These are phyloP conservation scores for Penicillium mononematosum DNA, from an alignment of 495 filamentous ascomycete species.

Conservation along the genomic window DNA sequence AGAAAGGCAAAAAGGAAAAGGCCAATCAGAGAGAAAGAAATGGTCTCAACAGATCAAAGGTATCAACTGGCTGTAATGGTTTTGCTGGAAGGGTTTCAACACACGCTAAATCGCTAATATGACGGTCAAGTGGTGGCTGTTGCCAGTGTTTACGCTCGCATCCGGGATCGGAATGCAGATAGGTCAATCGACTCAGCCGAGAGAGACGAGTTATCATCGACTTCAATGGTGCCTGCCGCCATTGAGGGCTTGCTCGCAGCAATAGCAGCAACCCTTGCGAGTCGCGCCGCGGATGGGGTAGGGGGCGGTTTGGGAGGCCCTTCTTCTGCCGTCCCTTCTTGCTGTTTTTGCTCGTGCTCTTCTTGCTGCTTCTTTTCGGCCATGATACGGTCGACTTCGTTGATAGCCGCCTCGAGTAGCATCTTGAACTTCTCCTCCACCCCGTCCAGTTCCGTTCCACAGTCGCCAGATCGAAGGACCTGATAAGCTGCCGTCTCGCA, in stretches of 20 bases:
- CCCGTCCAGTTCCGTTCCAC: constrained; percentile 65
- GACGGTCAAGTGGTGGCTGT: constrained; percentile 5
- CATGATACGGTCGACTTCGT: constrained; percentile 42
- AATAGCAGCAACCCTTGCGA: constrained; percentile 22
- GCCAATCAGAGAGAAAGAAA: constrained; percentile 12
- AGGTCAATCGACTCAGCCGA: constrained; percentile 45
- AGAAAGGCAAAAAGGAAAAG: constrained; percentile 4
- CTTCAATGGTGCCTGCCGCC: constrained; percentile 37
- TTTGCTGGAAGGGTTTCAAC: constrained; percentile 24
- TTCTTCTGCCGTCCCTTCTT: constrained; percentile 21
- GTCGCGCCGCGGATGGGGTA: constrained; percentile 22
- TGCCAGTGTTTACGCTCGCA: constrained; percentile 20
- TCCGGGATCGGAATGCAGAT: constrained; percentile 41
- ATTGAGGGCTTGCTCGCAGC: constrained; percentile 18
- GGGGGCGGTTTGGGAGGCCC: constrained; percentile 19
- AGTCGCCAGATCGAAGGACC: constrained; percentile 80
- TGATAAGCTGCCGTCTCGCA: constrained; percentile 86
- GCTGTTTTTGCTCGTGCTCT: constrained; percentile 16
- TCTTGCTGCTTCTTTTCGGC: constrained; percentile 36
- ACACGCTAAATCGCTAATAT: constrained; percentile 31
- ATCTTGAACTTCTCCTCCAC: constrained; percentile 57
- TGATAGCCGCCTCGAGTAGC: constrained; percentile 40
- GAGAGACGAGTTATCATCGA: constrained; percentile 39
- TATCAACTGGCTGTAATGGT: constrained; percentile 20
- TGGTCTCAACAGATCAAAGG: constrained; percentile 11